Percentiles rank a stretch among this genome's conserved stretches.
Evolutionary conservation across 768 basidiomycete genomes (phyloP).

Genomic region (Mycena rosella): DNA sequence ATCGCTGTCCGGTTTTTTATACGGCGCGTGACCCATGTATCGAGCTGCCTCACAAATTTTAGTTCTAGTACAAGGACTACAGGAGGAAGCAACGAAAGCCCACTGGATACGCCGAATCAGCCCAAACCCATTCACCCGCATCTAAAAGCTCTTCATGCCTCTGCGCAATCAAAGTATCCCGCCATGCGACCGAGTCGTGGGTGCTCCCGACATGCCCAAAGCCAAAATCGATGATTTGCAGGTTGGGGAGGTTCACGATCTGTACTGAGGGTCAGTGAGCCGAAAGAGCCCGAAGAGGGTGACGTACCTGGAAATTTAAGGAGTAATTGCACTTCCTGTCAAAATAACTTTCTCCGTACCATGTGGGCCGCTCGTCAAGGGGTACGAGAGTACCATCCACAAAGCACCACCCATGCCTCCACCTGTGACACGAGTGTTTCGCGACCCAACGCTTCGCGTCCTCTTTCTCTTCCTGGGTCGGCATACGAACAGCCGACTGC

Average conservation of each 20-base stretch:
- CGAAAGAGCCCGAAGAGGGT: too few species aligned
- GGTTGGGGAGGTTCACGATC: constrained; percentile 45
- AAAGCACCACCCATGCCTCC: constrained; percentile 49
- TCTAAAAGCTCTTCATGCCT: constrained; percentile 42
- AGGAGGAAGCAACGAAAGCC: not conserved
- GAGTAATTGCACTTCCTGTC: constrained; percentile 55
- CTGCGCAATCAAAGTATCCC: constrained; percentile 38
- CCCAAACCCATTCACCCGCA: constrained; percentile 52
- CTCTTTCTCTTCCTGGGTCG: constrained; percentile 49
- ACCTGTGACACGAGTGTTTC: constrained; percentile 46
- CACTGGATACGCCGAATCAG: constrained; percentile 50
- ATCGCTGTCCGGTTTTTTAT: constrained; percentile 7
- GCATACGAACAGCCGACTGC: constrained; percentile 42
- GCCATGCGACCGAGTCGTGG: constrained; percentile 53
- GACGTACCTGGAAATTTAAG: constrained; percentile 50
- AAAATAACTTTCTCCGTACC: constrained; percentile 52
- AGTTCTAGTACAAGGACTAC: too few species aligned
- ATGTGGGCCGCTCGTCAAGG: constrained; percentile 45
- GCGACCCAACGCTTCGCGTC: constrained; percentile 54
- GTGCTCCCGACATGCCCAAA: constrained; percentile 49
- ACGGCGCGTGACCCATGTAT: constrained; percentile 19
- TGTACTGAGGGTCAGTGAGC: too few species aligned
- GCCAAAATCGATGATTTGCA: constrained; percentile 51
- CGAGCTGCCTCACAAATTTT: too few species aligned
- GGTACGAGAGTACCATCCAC: constrained; percentile 44